Evolutionary conservation across 192 early-diverging fungal species (phyloP).

Genomic region (Coemansia sp.): DNA sequence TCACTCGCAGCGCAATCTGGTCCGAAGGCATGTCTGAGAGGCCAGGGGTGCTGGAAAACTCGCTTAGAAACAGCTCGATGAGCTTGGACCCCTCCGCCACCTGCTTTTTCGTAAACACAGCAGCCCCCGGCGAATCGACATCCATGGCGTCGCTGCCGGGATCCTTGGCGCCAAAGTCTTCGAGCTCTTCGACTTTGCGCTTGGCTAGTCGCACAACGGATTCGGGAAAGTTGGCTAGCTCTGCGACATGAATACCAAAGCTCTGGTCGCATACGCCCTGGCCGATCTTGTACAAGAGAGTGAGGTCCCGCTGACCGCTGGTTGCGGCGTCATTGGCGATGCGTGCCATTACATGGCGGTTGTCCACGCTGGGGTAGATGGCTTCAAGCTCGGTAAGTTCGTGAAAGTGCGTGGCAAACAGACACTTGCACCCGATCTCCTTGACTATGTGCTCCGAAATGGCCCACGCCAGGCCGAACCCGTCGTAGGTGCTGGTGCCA

Average conservation of each 20-base stretch:
- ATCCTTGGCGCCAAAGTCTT: constrained; percentile 62
- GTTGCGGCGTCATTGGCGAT: constrained; percentile 25
- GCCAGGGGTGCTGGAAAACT: constrained; percentile 53
- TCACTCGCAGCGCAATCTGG: constrained; percentile 40
- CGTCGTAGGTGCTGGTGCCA: constrained; percentile 98
- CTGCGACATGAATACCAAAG: constrained; percentile 98
- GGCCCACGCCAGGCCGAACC: constrained; percentile 97
- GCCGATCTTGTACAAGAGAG: constrained; percentile 87
- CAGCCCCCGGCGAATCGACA: constrained; percentile 29
- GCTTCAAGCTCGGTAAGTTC: constrained; percentile 85
- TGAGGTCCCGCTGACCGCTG: constrained; percentile 61
- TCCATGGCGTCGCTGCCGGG: not conserved
- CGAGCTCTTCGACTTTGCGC: constrained; percentile 83
- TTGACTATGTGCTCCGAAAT: constrained; percentile 73
- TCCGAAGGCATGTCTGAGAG: constrained; percentile 39
- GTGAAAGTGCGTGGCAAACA: constrained; percentile 98
- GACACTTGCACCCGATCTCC: constrained; percentile 72
- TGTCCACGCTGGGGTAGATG: constrained; percentile 70
- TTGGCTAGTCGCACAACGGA: constrained; percentile 80
- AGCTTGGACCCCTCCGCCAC: constrained; percentile 29
- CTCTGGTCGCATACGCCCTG: constrained; percentile 86
- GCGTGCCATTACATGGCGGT: constrained; percentile 84
- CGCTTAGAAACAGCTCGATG: constrained; percentile 52
- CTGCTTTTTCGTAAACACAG: constrained; percentile 38
- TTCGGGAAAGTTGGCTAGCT: constrained; percentile 87